Conservation (phyloP, 2,329 filamentous ascomycete species). For the Paecilomyces fulvus region DNA sequence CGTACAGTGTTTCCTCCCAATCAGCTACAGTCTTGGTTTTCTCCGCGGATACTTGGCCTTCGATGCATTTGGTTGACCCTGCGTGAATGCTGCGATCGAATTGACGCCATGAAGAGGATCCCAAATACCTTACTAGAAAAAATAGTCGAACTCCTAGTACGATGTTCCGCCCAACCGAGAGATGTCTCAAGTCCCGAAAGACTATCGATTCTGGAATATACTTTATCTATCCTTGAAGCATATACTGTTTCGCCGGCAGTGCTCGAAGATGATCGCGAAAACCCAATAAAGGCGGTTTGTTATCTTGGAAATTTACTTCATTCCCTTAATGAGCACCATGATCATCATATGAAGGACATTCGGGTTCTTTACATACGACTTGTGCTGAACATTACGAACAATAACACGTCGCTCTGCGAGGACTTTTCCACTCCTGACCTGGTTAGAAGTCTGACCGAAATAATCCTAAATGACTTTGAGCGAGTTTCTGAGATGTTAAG, state of each 20-base stretch:
- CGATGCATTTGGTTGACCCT: slow-evolving; percentile 24
- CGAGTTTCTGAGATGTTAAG: slow-evolving; percentile 20
- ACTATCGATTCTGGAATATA: slow-evolving; percentile 16
- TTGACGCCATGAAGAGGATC: slow-evolving; percentile 19
- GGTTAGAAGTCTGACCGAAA: slow-evolving; percentile 26
- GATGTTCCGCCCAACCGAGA: slow-evolving; percentile 10
- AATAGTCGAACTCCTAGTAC: slow-evolving; percentile 22
- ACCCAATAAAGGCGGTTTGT: slow-evolving; percentile 21
- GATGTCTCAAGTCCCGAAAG: slow-evolving; percentile 3
- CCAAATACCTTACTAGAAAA: slow-evolving; percentile 17
- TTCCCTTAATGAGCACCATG: slow-evolving; percentile 7
- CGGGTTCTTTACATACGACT: slow-evolving; percentile 52
- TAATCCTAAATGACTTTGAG: slow-evolving; percentile 26
- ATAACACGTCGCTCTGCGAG: slow-evolving; percentile 59
- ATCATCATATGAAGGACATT: slow-evolving; percentile 16
- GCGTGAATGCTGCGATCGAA: slow-evolving; percentile 22
- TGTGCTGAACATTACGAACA: slow-evolving; percentile 79
- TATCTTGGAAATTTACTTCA: slow-evolving; percentile 33
- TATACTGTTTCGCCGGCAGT: slow-evolving; percentile 23
- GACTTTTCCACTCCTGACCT: slow-evolving; percentile 49
- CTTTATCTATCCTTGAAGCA: slow-evolving; percentile 30
- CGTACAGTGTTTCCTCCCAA: slow-evolving; percentile 17
- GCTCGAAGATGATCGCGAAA: slow-evolving; percentile 17
- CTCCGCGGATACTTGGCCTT: slow-evolving; percentile 25
- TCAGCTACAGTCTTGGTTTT: slow-evolving; percentile 12